A percentile compares a stretch with the other conserved stretches of the same genome.
Conservation (phyloP, 371 early-diverging fungal species). For the Basidiobolus meristosporus region DNA sequence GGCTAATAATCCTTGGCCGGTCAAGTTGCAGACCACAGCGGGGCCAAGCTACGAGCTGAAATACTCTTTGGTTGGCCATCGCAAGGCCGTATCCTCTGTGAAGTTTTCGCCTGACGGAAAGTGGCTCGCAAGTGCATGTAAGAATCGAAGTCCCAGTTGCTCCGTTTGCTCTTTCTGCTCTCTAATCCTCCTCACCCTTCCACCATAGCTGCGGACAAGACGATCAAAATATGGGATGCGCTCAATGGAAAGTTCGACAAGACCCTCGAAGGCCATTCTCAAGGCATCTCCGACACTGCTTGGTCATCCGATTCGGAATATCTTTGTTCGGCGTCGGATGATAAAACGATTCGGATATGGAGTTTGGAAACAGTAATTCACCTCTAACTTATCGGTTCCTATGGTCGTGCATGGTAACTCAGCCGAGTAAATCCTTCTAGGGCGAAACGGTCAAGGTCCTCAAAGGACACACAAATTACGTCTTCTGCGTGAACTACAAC, state of each 20-base stretch:
- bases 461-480: constrained; percentile 85
- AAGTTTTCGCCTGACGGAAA: constrained; percentile 96
- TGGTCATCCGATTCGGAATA: constrained; percentile 84
- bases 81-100: constrained; percentile 83
- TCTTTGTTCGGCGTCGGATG: constrained; percentile 86
- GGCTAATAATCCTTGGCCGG: too few species aligned
- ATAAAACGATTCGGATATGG: constrained; percentile 87
- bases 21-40: constrained; percentile 3
- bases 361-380: constrained; percentile 41
- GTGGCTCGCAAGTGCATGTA: constrained; percentile 87
- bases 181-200: not conserved
- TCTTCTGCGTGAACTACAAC: constrained; percentile 93
- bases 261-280: constrained; percentile 77
- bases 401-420: too few species aligned
- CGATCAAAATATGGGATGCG: constrained; percentile 86
- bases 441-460: constrained; percentile 58
- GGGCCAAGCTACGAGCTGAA: constrained; percentile 77
- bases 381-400: too few species aligned
- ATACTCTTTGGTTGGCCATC: constrained; percentile 82
- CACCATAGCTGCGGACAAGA: constrained; percentile 61
- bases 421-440: constrained; percentile 8
- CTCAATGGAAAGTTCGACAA: constrained; percentile 64
- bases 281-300: constrained; percentile 91
- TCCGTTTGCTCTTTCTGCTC: not conserved
- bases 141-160: constrained; percentile 7